phyloP scores from a whole-genome alignment of 805 yeast genomes.

The Saturnispora hagleri region DNA sequence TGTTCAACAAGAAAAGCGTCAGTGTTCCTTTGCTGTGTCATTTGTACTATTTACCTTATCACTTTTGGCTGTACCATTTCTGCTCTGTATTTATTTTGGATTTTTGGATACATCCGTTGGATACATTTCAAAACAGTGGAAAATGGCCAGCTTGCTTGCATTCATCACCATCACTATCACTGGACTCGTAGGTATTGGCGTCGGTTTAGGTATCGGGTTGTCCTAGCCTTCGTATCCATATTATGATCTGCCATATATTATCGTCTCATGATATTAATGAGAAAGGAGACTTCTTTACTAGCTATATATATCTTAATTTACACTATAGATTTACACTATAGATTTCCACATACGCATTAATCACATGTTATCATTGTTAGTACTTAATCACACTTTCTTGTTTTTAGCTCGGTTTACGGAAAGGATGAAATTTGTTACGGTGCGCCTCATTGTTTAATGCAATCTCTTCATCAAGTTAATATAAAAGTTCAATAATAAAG shows the following conservation, averaged over 20 bases:
- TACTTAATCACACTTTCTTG: background rate
- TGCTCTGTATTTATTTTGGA: conserved; percentile 4
- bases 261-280: background rate
- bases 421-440: background rate
- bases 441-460: background rate
- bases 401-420: background rate
- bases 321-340: background rate
- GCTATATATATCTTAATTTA: background rate
- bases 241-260: background rate
- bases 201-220: conserved; percentile 23
- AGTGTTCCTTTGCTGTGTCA: background rate
- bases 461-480: background rate
- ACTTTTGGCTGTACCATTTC: conserved; percentile 2
- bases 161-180: conserved; percentile 15
- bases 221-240: background rate
- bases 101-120: conserved; percentile 4
- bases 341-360: no score
- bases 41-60: background rate
- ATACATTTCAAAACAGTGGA: conserved; percentile 10
- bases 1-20: background rate
- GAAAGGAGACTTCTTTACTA: background rate
- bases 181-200: conserved; percentile 18
- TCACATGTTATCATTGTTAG: no score
- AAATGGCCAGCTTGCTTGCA: conserved; percentile 16
- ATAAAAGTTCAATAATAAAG: background rate